Conservation (phyloP, 805 yeast species). For the Spathaspora passalidarum region DNA sequence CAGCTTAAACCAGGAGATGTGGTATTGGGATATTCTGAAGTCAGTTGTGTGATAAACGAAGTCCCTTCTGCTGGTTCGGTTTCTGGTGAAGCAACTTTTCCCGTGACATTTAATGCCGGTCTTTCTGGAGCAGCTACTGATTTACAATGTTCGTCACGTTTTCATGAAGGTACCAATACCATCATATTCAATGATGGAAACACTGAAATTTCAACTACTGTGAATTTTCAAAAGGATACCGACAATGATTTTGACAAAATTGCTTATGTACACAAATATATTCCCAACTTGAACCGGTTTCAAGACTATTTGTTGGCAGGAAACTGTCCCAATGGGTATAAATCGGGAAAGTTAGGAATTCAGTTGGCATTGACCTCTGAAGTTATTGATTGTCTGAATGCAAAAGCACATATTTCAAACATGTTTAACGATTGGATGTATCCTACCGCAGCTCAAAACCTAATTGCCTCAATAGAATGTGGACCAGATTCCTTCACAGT, state of each 20-base stretch:
- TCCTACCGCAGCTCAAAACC: slow-evolving; percentile 10
- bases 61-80: slow-evolving; percentile 7
- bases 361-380: not conserved
- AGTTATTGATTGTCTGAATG: slow-evolving; percentile 14
- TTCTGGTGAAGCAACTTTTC: slow-evolving; percentile 12
- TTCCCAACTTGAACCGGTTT: slow-evolving; percentile 13
- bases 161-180: slow-evolving; percentile 13
- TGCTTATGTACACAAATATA: slow-evolving; percentile 1
- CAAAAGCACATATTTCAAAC: slow-evolving; percentile 15
- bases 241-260: not conserved
- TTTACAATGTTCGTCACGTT: slow-evolving; percentile 11
- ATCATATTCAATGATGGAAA: slow-evolving; percentile 16
- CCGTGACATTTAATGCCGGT: slow-evolving; percentile 16
- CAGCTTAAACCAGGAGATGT: not conserved
- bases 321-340: slow-evolving; percentile 19
- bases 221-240: slow-evolving; percentile 4
- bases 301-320: slow-evolving; percentile 13
- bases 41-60: not conserved
- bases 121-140: slow-evolving; percentile 10
- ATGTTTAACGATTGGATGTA: slow-evolving; percentile 16
- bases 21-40: not conserved
- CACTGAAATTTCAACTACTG: slow-evolving; percentile 10
- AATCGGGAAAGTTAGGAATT: slow-evolving; percentile 20
- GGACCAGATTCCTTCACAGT: slow-evolving; percentile 5
- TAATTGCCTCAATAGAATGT: slow-evolving; percentile 10